Evolutionary conservation across 768 basidiomycete genomes (phyloP).

Genomic region (Punctularia strigosozonata): DNA sequence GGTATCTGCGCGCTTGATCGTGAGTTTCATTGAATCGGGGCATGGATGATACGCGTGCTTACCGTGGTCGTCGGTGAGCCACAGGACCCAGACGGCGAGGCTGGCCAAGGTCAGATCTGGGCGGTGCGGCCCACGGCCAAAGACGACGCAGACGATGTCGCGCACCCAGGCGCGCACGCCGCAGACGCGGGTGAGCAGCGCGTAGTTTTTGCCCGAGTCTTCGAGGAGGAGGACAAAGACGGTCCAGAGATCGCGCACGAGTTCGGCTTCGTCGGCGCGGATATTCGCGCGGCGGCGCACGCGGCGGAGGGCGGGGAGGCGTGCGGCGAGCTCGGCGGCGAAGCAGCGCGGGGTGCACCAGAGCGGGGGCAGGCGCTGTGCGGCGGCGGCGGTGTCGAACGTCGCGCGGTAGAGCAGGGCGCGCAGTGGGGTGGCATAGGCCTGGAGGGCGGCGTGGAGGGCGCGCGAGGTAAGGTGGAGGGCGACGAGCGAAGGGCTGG

Average conservation of each 20-base stretch:
- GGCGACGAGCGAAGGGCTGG: too few species aligned
- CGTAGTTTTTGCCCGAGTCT: constrained; percentile 34
- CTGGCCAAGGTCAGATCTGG: constrained; percentile 25
- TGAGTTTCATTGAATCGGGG: too few species aligned
- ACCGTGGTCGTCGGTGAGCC: constrained; percentile 33
- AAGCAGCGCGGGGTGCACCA: constrained; percentile 27
- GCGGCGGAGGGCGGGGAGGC: constrained; percentile 28
- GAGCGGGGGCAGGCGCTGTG: constrained; percentile 24
- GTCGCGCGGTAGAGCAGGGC: constrained; percentile 32
- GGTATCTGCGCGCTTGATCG: too few species aligned
- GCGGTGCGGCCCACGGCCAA: constrained; percentile 12
- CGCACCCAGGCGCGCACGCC: constrained; percentile 13
- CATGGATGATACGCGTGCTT: too few species aligned
- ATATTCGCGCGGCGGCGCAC: constrained; percentile 24
- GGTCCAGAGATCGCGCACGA: constrained; percentile 38
- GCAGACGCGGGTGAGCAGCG: constrained; percentile 22
- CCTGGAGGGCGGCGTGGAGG: too few species aligned
- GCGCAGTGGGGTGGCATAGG: too few species aligned
- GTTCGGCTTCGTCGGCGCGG: constrained; percentile 7
- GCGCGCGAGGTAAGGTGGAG: too few species aligned
- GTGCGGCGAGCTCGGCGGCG: constrained; percentile 30
- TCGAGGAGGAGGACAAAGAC: constrained; percentile 43
- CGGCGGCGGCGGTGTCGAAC: constrained; percentile 29
- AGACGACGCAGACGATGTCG: constrained; percentile 3
- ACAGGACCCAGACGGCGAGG: constrained; percentile 32